Evolutionary conservation across 768 basidiomycete species (phyloP), one percentile per base, ranked within the genome.

Genomic region (Podaxis sp.): DNA sequence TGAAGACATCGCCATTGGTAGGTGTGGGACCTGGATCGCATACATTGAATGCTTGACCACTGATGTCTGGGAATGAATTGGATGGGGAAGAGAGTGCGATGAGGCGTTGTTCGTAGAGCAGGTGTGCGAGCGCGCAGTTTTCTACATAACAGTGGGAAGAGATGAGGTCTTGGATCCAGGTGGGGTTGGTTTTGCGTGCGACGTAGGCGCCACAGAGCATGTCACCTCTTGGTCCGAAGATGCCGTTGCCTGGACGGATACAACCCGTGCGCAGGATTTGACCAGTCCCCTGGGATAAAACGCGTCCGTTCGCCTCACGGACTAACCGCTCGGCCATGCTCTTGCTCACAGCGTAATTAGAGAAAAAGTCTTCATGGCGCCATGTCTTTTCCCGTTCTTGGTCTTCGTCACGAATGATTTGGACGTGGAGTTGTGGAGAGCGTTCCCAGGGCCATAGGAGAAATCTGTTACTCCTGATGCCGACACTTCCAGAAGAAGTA

Each of bases 361-460:
- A 92, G 73, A 90, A 92, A 71, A 86, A 89, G 12, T 87, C 78
- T 13, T 81, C 73, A 66, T 89, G 87, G 1, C 12, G 11, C 33
- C 54, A 28, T 4, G 70, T 74, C 67, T 77, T 82, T 8, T 88
- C 87, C 1, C 84, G 66, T 12, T 71, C 67, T 26, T 61, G 65
- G 52, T 90, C 86, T 62, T 87, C 84, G 68, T 92, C 90, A 59
- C 81, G 80, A 63, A 89, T 77, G 2, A 82, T 74, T 71, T 93
- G 91, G 7, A 88, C 79, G 66, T 87, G 86, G 64, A 75, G 73
- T 28, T 76, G 66, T 0, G 89, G 87, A 61, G 77, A 79, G 28
- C 60, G 79, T 74, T 92, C 82, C 91, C 91, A 93, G 2, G 90
- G 91, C 86, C 87, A 90, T 13, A 89, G 77, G 73, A 85, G 82